Conservation (phyloP, 2,329 filamentous ascomycete genomes). For the Daldinia sp. region DNA sequence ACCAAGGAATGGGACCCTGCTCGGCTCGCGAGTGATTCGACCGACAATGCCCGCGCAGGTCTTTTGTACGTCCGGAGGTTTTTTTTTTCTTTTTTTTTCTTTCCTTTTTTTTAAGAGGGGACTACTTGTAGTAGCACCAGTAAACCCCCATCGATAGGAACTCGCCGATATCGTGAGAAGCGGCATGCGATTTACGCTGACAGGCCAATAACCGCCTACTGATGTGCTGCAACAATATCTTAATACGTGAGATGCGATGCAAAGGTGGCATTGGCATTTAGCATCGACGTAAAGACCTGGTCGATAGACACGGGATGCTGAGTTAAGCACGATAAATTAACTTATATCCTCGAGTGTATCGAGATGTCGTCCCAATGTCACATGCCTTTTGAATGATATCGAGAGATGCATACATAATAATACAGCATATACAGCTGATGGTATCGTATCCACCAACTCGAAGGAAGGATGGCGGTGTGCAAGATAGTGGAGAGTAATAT, state of each 20-base stretch:
- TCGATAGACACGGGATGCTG: slow-evolving; percentile 8
- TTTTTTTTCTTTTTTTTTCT: too few species aligned
- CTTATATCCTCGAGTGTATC: slow-evolving; percentile 3
- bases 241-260: slow-evolving; percentile 9
- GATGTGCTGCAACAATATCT: slow-evolving; percentile 13
- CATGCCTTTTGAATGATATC: slow-evolving; percentile 28
- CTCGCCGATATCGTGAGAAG: slow-evolving; percentile 26
- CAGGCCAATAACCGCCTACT: slow-evolving; percentile 11
- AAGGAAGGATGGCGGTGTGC: slow-evolving; percentile 36
- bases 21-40: slow-evolving; percentile 23
- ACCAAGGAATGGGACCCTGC: slow-evolving; percentile 23
- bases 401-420: slow-evolving; percentile 10
- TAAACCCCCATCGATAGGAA: slow-evolving; percentile 31
- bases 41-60: slow-evolving; percentile 32
- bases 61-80: slow-evolving; percentile 7
- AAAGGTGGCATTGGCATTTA: slow-evolving; percentile 5
- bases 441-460: slow-evolving; percentile 19
- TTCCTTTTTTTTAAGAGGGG: too few species aligned
- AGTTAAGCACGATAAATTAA: slow-evolving; percentile 20
- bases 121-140: slow-evolving; percentile 5
- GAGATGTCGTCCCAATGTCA: slow-evolving; percentile 28
- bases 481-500: slow-evolving; percentile 33
- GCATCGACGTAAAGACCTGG: slow-evolving; percentile 16
- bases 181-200: slow-evolving; percentile 10
- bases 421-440: slow-evolving; percentile 25